Evolutionary conservation across 2,329 filamentous ascomycete genomes (phyloP), one percentile per base, ranked within the genome.

Genomic region (Leptographium flavum): DNA sequence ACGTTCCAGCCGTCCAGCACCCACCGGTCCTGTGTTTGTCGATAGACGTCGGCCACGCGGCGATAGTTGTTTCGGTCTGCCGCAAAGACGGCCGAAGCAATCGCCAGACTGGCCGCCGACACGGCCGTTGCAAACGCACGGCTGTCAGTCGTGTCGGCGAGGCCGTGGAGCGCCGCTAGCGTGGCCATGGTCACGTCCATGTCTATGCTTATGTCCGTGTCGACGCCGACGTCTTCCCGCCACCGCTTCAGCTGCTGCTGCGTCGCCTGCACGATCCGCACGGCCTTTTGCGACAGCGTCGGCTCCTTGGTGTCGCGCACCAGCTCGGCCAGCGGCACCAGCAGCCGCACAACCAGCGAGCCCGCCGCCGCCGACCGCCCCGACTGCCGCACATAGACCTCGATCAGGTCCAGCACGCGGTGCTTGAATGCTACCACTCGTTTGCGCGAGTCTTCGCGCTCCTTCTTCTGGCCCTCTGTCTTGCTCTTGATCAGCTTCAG

Each of bases 351-450:
- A 1, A 79, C 75, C 1, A 88, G 66, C 27, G 21, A n/a, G n/a
- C 27, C 11, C 25, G 15, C 31, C n/a, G 27, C 15, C 15, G 41
- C 27, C 13, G 36, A 9, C 25, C 83, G 81, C 60, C 84, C 27
- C 13, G 36, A 9, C 25, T 83, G 81, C 60, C 84, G 87, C 51
- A 92, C 71, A 61, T 87, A 96, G 51, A 92, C 83, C 49, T 83
- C 77, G 11, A 96, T 70, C 1, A 96, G 73, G 57, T 96, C 92
- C 5, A 96, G 74, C 6, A 95, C 82, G 36, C 88, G 83, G 61
- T 86, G 85, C 68, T 98, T 98, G 73, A 98, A 94, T 63, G 90
- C 88, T 56, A 94, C 68, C 57, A 96, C 85, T 19, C 79, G 87
- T 53, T 90, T 83, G 58, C 86, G 92, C 45, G 90, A 88, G 49